Percentiles rank a stretch among this genome's conserved stretches.
Conservation (phyloP, 2,329 filamentous ascomycete genomes). For the Fusarium decemcellulare region DNA sequence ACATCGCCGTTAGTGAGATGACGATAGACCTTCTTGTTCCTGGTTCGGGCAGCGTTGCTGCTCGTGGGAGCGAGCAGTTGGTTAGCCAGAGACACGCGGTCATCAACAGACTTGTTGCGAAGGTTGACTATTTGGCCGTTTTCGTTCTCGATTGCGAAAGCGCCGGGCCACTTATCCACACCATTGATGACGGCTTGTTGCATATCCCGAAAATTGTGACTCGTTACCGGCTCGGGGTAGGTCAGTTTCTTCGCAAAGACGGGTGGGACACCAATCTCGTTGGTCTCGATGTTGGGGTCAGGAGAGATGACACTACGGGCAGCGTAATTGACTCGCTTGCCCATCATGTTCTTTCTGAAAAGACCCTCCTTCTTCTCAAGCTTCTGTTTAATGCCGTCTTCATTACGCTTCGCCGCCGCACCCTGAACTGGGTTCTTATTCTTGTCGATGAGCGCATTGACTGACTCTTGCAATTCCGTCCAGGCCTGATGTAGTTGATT, state of each 20-base stretch:
- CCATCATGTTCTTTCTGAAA: slow-evolving; percentile 99
- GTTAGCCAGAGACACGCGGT: slow-evolving; percentile 91
- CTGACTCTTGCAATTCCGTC: slow-evolving; percentile 86
- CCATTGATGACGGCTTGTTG: slow-evolving; percentile 98
- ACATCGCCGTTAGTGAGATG: slow-evolving; percentile 98
- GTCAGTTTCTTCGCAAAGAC: slow-evolving; percentile 97
- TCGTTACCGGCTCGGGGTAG: slow-evolving; percentile 97
- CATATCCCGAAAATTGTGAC: slow-evolving; percentile 96
- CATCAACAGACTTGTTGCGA: slow-evolving; percentile 88
- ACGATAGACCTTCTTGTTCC: slow-evolving; percentile 96
- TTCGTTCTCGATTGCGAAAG: slow-evolving; percentile 95
- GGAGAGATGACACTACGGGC: slow-evolving; percentile 98
- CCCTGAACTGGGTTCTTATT: slow-evolving; percentile 88
- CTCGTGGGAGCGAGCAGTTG: slow-evolving; percentile 90
- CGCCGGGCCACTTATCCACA: slow-evolving; percentile 93
- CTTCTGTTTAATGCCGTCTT: slow-evolving; percentile 97
- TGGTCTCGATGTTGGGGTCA: slow-evolving; percentile 98
- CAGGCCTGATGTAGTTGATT: slow-evolving; percentile 86
- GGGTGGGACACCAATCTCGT: slow-evolving; percentile 98
- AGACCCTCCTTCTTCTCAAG: slow-evolving; percentile 99
- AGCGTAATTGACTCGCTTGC: slow-evolving; percentile 98
- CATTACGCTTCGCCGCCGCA: slow-evolving; percentile 81
- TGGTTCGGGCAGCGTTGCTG: slow-evolving; percentile 79
- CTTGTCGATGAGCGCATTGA: slow-evolving; percentile 94
- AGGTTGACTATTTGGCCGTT: slow-evolving; percentile 92